Conservation (phyloP, 2,329 filamentous ascomycete species). For the Diaporthe batatas region DNA sequence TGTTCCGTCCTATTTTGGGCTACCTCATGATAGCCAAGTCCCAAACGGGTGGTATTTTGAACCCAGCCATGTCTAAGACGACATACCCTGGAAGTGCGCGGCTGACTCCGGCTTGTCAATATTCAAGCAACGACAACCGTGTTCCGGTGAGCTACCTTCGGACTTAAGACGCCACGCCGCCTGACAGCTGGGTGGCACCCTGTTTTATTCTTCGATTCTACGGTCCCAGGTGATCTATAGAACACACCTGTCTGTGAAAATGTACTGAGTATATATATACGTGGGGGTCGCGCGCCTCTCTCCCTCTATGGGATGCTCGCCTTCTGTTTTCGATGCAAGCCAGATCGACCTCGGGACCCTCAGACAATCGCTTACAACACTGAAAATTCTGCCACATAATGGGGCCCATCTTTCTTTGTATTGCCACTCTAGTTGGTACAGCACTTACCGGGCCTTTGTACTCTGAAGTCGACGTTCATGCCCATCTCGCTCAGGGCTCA, state of each 20-base stretch:
- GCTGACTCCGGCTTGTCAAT: not conserved
- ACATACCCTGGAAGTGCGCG: not conserved
- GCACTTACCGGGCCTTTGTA: conserved; percentile 9
- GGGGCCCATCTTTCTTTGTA: not conserved
- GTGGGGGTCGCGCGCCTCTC: too few relatives aligned
- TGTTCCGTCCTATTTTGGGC: not conserved
- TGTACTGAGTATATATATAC: not conserved
- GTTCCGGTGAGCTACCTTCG: too few relatives aligned
- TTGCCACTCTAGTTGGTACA: conserved; percentile 7
- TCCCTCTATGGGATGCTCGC: not conserved
- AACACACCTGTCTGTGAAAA: not conserved
- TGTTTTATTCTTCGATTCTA: not conserved
- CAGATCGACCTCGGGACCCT: not conserved
- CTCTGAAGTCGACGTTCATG: conserved; percentile 18
- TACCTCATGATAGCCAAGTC: not conserved
- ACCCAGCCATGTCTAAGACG: not conserved
- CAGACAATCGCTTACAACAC: conserved; percentile 14
- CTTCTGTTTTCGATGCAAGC: not conserved
- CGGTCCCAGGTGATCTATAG: not conserved
- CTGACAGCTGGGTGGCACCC: not conserved
- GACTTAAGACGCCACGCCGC: too few relatives aligned
- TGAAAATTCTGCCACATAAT: not conserved
- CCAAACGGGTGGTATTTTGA: not conserved
- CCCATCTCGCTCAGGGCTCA: conserved; percentile 13
- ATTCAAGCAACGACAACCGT: not conserved